Base-by-base conservation (phyloP, 371 early-diverging fungal genomes). In the Capniomyces stellatus region DNA sequence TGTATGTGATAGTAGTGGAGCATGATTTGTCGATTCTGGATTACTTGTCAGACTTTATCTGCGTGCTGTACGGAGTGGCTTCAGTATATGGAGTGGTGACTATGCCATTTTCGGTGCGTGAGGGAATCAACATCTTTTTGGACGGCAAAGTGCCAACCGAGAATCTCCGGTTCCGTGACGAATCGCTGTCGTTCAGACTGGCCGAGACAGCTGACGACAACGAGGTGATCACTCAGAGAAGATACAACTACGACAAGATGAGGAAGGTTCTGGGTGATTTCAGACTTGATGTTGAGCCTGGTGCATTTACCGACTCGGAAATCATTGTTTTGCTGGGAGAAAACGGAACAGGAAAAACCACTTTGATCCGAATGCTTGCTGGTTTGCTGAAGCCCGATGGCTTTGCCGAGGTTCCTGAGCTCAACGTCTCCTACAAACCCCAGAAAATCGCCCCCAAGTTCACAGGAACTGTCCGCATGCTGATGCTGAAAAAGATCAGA, bases 281-380 rank as follows among this genome's bases (percentile, higher is more conserved):
- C 76, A 74, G 74, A 51, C 75, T 99, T 57, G 69, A 74, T 12
- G 83, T 98, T 35, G 65, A 85, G 46, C 71, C 70, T 23, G 98
- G 99, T 59, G 74, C 78, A 54, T 99, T 98, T 72, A 85, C 87
- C 42, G 92, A 95, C 63, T 95, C 98, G 29, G 98, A 99, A 73
- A 98, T 98, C 63, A 75, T 98, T 64, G 97, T 98, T 62, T 92
- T 99, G 86, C 76, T 99, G 69, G 99, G 99, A 66, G 92, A 98
- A 75, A 99, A 99, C 79, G 99, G 99, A 59, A 99, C 97, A 40
- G 99, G 99, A 62, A 96, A 98, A 78, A 97, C 97, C 24, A 98
- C 99, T 29, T 90, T 98, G 64, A 95, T 99, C 55, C 83, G 83
- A 52, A 74, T 99, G 72, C 76, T 99, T 57, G 96, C 98, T 27